Conservation (phyloP, 2,329 filamentous ascomycete species). For the Cordyceps cicadae region DNA sequence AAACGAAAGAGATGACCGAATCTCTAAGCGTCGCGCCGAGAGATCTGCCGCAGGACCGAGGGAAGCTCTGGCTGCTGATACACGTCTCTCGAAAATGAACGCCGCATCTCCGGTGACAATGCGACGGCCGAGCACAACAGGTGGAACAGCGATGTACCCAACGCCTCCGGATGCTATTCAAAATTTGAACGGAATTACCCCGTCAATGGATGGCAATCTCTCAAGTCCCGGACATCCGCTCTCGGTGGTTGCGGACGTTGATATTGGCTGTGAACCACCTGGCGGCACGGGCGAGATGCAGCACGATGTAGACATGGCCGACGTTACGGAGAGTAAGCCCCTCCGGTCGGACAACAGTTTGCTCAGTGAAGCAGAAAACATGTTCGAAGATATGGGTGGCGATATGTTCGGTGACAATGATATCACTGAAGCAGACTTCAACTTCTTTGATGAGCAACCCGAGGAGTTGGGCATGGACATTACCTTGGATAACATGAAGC, state of each 20-base stretch:
- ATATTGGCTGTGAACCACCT: conserved; percentile 29
- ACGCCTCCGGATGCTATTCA: conserved; percentile 62
- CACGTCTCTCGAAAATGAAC: conserved; percentile 34
- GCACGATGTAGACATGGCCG: conserved; percentile 17
- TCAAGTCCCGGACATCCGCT: conserved; percentile 46
- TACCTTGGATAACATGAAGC: conserved; percentile 20
- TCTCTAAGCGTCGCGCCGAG: conserved; percentile 42
- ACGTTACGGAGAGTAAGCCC: conserved; percentile 34
- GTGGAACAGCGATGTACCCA: conserved; percentile 55
- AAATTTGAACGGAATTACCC: conserved; percentile 42
- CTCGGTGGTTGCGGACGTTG: conserved; percentile 16
- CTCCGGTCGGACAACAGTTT: conserved; percentile 35
- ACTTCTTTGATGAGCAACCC: conserved; percentile 65
- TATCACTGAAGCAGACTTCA: conserved; percentile 77
- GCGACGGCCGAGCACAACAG: conserved; percentile 39
- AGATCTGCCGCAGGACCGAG: conserved; percentile 34
- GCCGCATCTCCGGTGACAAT: conserved; percentile 45
- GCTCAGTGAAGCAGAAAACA: conserved; percentile 44
- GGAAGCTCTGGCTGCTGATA: conserved; percentile 35
- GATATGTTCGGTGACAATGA: conserved; percentile 66
- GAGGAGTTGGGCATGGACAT: conserved; percentile 32
- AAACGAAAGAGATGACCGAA: conserved; percentile 38
- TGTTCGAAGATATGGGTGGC: conserved; percentile 61
- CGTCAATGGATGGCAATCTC: conserved; percentile 46
- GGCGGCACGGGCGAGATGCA: conserved; percentile 15